Evolutionary conservation across 306 rosid genomes (phyloP).

Genomic region (Senna tora): DNA sequence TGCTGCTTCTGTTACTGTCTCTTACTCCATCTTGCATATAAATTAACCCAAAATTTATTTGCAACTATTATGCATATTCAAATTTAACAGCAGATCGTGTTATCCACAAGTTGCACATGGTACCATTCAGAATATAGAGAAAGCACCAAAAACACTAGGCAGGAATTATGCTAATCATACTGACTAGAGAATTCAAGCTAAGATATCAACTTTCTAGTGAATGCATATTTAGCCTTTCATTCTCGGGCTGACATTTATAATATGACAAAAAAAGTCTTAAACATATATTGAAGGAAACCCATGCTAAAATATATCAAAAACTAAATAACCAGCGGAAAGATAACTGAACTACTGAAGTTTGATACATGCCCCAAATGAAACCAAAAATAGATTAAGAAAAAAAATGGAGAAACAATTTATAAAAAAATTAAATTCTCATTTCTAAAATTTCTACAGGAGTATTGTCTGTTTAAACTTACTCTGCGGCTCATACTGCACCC

Average conservation of each 20-base stretch:
- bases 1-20: too few species aligned
- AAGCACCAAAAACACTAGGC: conserved; percentile 7
- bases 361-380: neutral
- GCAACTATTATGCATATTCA: neutral
- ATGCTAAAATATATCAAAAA: conserved; percentile 13
- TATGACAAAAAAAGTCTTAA: neutral
- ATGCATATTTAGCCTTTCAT: conserved; percentile 17
- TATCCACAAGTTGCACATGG: neutral
- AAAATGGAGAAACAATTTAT: neutral
- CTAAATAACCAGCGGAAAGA: conserved; percentile 23
- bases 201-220: conserved; percentile 11
- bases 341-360: conserved; percentile 16
- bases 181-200: conserved; percentile 22
- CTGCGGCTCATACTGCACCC: conserved; percentile 88
- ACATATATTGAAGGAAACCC: conserved; percentile 9
- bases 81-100: neutral
- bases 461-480: conserved; percentile 51
- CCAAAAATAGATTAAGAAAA: neutral
- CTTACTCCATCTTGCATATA: conserved; percentile 20
- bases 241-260: neutral
- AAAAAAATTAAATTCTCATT: neutral
- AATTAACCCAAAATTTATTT: conserved; percentile 17
- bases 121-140: conserved; percentile 22
- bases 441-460: conserved; percentile 11
- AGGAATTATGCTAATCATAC: conserved; percentile 4